Evolutionary conservation across 768 basidiomycete species (phyloP).

Genomic region (Auricularia sp.): DNA sequence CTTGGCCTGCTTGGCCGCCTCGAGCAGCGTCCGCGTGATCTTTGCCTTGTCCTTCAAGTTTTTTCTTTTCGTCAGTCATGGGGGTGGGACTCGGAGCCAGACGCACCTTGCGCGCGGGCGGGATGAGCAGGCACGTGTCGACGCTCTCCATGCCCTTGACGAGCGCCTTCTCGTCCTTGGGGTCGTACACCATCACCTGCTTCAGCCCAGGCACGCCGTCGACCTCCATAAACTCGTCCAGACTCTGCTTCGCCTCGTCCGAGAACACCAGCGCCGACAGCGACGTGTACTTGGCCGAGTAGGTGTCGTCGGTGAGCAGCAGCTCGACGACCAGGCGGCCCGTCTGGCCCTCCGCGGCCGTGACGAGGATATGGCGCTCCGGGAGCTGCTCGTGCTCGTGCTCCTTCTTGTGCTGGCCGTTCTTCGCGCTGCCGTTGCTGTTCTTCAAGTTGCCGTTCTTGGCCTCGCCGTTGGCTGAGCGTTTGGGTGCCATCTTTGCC

Average conservation of each 20-base stretch:
- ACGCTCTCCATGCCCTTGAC: slow-evolving; percentile 12
- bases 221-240: slow-evolving; percentile 11
- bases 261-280: slow-evolving; percentile 17
- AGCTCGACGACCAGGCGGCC: slow-evolving; percentile 21
- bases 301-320: slow-evolving; percentile 17
- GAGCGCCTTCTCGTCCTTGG: slow-evolving; percentile 12
- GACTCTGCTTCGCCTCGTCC: slow-evolving; percentile 10
- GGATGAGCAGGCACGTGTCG: slow-evolving; percentile 19
- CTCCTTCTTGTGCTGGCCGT: neutral
- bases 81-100: neutral
- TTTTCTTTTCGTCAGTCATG: neutral
- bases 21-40: slow-evolving; percentile 14
- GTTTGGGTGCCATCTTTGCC: neutral
- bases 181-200: slow-evolving; percentile 13
- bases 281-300: slow-evolving; percentile 13
- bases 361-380: slow-evolving; percentile 19
- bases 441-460: neutral
- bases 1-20: slow-evolving; percentile 16
- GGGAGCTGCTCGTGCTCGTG: neutral
- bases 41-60: slow-evolving; percentile 15
- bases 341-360: slow-evolving; percentile 24
- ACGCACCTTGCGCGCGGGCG: slow-evolving; percentile 12
- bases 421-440: neutral
- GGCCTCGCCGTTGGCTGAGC: neutral
- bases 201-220: neutral